Evolutionary conservation across 2,329 filamentous ascomycete genomes (phyloP), one percentile per base, ranked within the genome.

Genomic region (Chrysosporium keratinophilum): DNA sequence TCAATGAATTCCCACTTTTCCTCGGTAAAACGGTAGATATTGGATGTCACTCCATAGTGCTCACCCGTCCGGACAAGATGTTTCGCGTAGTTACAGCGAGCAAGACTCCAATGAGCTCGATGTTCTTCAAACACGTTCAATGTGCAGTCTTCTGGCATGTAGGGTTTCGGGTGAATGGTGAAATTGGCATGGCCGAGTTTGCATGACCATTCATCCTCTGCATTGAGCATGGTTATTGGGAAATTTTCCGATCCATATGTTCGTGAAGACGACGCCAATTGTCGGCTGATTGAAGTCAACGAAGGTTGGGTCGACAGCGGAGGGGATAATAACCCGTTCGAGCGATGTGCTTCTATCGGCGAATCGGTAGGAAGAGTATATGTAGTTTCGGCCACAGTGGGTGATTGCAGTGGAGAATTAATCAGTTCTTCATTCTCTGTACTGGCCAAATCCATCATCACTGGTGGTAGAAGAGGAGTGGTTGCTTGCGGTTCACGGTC

Each of bases 151-250:
- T 82, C 77, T 0, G 88, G 84, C 7, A 80, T 69, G 64, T 95
- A 95, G 0, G 90, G 91, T 65, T 84, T 80, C 0, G 90, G 90
- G 19, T 80, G 74, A 61, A 97, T 94, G 62, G 81, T 90, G 67
- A 94, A 96, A 72, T 97, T 95, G 59, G 90, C 90, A 66, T 97
- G 90, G 28, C 91, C 91, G 12, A 97, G 80, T 54, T 82, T 82
- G 64, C 85, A 81, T 0, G 87, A 85, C 91, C 91, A 96, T 60
- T 84, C 82, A 65, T 95, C 88, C 48, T 83, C 77, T 5, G 66
- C 63, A 39, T 82, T 80, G 53, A 85, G 81, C n/a, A 81, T 73
- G 52, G 83, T 73, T 58, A 89, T 81, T 3, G 80, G 77, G 3
- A 83, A 80, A 14, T 85, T 79, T 23, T 82, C 79, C 78, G 73